A percentile compares a stretch with the other conserved stretches of the same genome.
These are phyloP conservation scores for Cephaloascus fragrans DNA, from an alignment of 805 yeast species.

Conservation along the genomic window DNA sequence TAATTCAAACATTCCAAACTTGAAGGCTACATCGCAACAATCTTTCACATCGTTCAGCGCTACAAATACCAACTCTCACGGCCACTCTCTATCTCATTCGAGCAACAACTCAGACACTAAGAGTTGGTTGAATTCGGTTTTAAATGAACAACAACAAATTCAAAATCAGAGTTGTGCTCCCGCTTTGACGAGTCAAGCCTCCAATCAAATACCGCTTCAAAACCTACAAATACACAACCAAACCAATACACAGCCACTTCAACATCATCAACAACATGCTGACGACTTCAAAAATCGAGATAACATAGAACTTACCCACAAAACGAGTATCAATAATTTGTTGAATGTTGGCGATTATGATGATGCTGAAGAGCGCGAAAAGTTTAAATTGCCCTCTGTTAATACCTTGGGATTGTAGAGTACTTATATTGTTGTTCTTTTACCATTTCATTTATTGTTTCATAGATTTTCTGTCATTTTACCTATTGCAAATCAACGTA, in stretches of 20 bases:
- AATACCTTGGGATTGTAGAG: constrained; percentile 1
- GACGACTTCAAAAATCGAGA: background rate
- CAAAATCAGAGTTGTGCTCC: background rate
- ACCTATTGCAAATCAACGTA: no score
- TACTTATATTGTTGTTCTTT: background rate
- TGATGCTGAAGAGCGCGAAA: no score
- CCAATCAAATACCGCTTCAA: background rate
- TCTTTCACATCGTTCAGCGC: background rate
- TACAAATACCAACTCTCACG: background rate
- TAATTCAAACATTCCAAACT: no score
- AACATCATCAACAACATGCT: background rate
- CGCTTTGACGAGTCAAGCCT: background rate
- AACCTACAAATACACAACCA: background rate
- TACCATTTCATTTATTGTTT: no score
- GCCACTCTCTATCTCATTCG: background rate
- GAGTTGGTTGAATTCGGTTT: background rate
- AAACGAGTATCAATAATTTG: background rate
- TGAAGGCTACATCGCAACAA: background rate
- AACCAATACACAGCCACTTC: background rate
- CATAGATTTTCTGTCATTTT: no score
- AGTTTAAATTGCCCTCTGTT: constrained; percentile 1
- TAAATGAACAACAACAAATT: background rate
- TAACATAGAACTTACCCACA: background rate
- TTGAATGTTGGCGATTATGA: background rate
- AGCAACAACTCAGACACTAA: background rate